These are phyloP conservation scores for Biscogniauxia marginata DNA, from an alignment of 2,329 filamentous ascomycete species.

Conservation along the genomic window DNA sequence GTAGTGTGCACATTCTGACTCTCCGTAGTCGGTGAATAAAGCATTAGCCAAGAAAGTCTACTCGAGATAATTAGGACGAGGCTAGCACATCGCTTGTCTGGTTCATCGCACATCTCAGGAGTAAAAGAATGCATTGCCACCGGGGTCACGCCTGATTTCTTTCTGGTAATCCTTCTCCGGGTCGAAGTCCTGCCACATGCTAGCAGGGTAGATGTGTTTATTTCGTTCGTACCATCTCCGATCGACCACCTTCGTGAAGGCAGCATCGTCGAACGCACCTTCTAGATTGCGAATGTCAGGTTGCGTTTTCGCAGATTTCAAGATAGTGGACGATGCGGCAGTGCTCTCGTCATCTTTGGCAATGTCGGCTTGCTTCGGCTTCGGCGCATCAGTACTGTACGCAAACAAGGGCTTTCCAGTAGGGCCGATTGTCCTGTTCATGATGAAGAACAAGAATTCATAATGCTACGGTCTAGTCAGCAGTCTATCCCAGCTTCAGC, in stretches of 20 bases:
- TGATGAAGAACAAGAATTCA: slow-evolving; percentile 94
- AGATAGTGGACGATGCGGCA: slow-evolving; percentile 39
- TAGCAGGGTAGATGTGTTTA: slow-evolving; percentile 97
- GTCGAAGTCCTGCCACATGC: slow-evolving; percentile 93
- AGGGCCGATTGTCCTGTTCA: slow-evolving; percentile 79
- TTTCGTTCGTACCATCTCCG: slow-evolving; percentile 95
- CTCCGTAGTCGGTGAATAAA: neutral
- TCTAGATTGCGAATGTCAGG: slow-evolving; percentile 61
- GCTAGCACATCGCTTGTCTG: neutral
- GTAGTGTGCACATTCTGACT: neutral
- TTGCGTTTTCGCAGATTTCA: slow-evolving; percentile 38
- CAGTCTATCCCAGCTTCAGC: neutral
- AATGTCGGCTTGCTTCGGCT: slow-evolving; percentile 13
- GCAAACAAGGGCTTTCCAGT: slow-evolving; percentile 73
- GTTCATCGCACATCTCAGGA: slow-evolving; percentile 39
- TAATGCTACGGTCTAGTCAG: slow-evolving; percentile 67
- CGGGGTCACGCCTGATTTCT: slow-evolving; percentile 75
- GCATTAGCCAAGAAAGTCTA: neutral
- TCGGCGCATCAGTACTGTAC: slow-evolving; percentile 57
- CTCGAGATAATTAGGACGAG: neutral
- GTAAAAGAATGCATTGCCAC: slow-evolving; percentile 94
- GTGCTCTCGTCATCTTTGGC: slow-evolving; percentile 11
- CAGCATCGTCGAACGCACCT: slow-evolving; percentile 74
- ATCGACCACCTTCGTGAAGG: slow-evolving; percentile 90
- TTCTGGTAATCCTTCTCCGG: slow-evolving; percentile 80